Percentiles rank a stretch among this genome's conserved stretches.
Evolutionary conservation across 768 basidiomycete species (phyloP).

Genomic region (Auricularia sp.): DNA sequence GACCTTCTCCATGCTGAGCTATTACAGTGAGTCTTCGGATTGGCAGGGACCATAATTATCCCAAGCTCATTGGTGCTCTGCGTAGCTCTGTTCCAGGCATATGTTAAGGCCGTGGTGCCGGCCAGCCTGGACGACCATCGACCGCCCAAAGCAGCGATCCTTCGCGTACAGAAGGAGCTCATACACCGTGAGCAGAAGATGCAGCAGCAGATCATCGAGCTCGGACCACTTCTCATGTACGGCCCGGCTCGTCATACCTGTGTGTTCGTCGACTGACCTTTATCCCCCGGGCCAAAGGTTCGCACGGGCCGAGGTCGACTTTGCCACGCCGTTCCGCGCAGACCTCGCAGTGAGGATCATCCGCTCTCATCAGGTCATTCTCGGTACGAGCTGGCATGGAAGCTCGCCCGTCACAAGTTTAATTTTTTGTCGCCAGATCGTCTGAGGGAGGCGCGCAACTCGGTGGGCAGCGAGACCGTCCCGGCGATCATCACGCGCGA

Average conservation of each 20-base stretch:
- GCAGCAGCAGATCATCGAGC: slow-evolving; percentile 14
- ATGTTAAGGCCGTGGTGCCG: slow-evolving; percentile 8
- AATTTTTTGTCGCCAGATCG: slow-evolving; percentile 6
- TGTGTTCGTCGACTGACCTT: background rate
- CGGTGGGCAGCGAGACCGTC: slow-evolving; percentile 12
- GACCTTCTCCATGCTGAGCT: slow-evolving; percentile 13
- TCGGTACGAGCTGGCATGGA: slow-evolving; percentile 6
- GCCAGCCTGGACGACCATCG: slow-evolving; percentile 8
- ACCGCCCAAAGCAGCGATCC: slow-evolving; percentile 8
- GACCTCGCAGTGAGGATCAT: slow-evolving; percentile 9
- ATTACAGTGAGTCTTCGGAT: slow-evolving; percentile 1
- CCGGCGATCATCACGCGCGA: slow-evolving; percentile 9
- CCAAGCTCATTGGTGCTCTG: background rate
- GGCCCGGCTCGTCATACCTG: background rate
- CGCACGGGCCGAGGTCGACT: slow-evolving; percentile 15
- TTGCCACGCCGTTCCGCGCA: slow-evolving; percentile 12
- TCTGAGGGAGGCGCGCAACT: slow-evolving; percentile 11
- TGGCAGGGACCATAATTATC: background rate
- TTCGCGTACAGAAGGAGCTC: slow-evolving; percentile 13
- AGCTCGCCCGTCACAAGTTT: too few relatives aligned
- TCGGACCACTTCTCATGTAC: slow-evolving; percentile 15
- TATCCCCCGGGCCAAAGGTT: slow-evolving; percentile 10
- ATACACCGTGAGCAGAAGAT: slow-evolving; percentile 16
- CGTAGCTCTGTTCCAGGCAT: slow-evolving; percentile 10
- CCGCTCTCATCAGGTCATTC: slow-evolving; percentile 15